A percentile compares a stretch with the other conserved stretches of the same genome.
phyloP scores from a whole-genome alignment of 257 asterid genomes.

The Thymus quinquecostatus region DNA sequence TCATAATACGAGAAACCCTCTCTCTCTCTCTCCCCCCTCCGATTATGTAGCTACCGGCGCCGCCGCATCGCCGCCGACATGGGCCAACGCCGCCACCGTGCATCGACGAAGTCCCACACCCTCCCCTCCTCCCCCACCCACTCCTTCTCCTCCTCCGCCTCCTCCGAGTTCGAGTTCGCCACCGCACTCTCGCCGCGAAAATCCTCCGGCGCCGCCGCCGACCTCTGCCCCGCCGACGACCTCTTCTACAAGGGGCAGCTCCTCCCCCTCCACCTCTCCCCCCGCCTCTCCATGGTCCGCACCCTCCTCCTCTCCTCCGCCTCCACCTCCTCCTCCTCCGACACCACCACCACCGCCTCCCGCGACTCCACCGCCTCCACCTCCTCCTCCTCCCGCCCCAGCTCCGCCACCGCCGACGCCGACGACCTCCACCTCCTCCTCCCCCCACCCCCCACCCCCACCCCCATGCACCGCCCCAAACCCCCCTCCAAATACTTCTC shows the following conservation, averaged over 20 bases:
- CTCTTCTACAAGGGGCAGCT: constrained; percentile 92
- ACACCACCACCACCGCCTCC: constrained; percentile 80
- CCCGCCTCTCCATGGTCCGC: constrained; percentile 89
- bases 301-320: constrained; percentile 73
- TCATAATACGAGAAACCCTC: neutral
- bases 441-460: constrained; percentile 7
- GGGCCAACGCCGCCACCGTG: constrained; percentile 57
- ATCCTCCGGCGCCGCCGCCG: constrained; percentile 56
- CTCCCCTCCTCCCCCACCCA: constrained; percentile 91
- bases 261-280: constrained; percentile 85
- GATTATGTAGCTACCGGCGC: constrained; percentile 29
- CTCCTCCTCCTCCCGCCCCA: constrained; percentile 72
- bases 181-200: constrained; percentile 71
- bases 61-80: constrained; percentile 36
- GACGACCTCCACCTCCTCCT: constrained; percentile 66
- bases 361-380: constrained; percentile 82
- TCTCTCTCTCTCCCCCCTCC: constrained; percentile 7
- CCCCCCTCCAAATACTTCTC: constrained; percentile 62
- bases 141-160: constrained; percentile 66
- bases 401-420: constrained; percentile 68
- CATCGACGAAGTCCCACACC: constrained; percentile 63
- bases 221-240: constrained; percentile 88
- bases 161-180: constrained; percentile 94
- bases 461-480: constrained; percentile 22
- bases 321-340: constrained; percentile 75